These are phyloP conservation scores for Thalassiosira pacifica DNA, from an alignment of 352 stramenopile genomes.

Conservation along the genomic window DNA sequence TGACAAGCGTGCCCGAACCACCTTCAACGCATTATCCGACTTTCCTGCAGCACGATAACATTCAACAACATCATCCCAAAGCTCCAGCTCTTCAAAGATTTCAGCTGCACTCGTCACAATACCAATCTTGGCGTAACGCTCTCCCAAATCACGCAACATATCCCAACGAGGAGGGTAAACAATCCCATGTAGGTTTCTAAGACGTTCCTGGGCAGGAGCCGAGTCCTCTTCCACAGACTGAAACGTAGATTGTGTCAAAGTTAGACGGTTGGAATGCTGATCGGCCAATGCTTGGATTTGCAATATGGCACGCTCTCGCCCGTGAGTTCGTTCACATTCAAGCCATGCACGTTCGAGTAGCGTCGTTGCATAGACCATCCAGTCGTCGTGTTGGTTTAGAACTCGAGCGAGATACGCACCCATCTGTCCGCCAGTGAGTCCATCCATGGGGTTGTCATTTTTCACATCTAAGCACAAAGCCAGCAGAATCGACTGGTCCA, in stretches of 20 bases:
- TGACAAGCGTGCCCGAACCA: conserved; percentile 90
- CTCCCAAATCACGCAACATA: conserved; percentile 92
- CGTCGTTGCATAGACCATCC: conserved; percentile 96
- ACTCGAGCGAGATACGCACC: conserved; percentile 93
- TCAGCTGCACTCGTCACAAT: conserved; percentile 91
- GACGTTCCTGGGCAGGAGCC: conserved; percentile 90
- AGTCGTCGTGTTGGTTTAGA: conserved; percentile 94
- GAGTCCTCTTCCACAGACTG: conserved; percentile 90
- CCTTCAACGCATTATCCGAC: conserved; percentile 90
- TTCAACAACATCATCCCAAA: conserved; percentile 97
- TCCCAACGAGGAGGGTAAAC: conserved; percentile 94
- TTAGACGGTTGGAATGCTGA: conserved; percentile 94
- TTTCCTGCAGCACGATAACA: conserved; percentile 94
- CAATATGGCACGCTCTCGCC: conserved; percentile 93
- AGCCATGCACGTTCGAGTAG: conserved; percentile 93
- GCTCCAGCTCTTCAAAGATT: conserved; percentile 94
- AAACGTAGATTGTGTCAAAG: conserved; percentile 89
- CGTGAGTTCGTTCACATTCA: conserved; percentile 93
- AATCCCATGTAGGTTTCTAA: conserved; percentile 92
- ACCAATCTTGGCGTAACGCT: conserved; percentile 93
- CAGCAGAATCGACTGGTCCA: conserved; percentile 91
- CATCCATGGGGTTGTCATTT: conserved; percentile 95
- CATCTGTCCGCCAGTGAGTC: conserved; percentile 95
- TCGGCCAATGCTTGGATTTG: conserved; percentile 97
- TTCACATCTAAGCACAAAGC: conserved; percentile 96